Percentiles rank a stretch among this genome's conserved stretches.
Evolutionary conservation across 1,284 basidiomycete genomes (phyloP).

Genomic region (Boletus semigastroideus): DNA sequence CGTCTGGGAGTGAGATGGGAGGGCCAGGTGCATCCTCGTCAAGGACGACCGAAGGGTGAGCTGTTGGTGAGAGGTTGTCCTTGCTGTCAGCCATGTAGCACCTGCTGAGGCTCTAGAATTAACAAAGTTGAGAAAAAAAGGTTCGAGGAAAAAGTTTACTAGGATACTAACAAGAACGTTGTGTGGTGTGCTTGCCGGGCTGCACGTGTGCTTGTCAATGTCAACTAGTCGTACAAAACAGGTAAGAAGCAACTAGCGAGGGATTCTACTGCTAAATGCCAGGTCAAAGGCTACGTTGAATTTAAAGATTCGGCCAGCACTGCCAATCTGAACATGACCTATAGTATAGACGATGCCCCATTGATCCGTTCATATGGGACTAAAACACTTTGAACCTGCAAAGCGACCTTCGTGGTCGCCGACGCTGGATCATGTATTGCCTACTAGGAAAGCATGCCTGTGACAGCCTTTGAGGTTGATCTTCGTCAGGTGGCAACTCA

Average conservation of each 20-base stretch:
- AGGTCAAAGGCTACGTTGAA: too few species aligned
- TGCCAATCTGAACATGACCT: too few species aligned
- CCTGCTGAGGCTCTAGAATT: background rate
- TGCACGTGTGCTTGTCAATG: slow-evolving; percentile 21
- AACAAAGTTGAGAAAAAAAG: background rate
- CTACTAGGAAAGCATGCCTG: too few species aligned
- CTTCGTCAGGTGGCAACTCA: too few species aligned
- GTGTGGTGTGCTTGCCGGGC: slow-evolving; percentile 5
- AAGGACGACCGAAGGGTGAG: slow-evolving; percentile 1
- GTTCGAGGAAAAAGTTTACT: slow-evolving; percentile 1
- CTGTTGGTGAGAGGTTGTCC: slow-evolving; percentile 5
- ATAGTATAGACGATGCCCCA: too few species aligned
- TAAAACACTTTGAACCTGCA: too few species aligned
- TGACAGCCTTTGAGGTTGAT: too few species aligned
- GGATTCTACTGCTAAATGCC: too few species aligned
- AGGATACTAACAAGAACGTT: background rate
- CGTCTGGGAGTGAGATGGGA: slow-evolving; percentile 72
- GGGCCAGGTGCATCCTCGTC: slow-evolving; percentile 60
- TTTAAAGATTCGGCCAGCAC: too few species aligned
- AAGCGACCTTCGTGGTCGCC: too few species aligned
- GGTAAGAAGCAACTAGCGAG: slow-evolving; percentile 4
- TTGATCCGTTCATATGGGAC: too few species aligned
- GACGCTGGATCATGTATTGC: too few species aligned
- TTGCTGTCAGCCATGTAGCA: slow-evolving; percentile 21
- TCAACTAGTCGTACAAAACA: slow-evolving; percentile 14